Conservation (phyloP, 2,329 filamentous ascomycete genomes). For the Pestalotiopsis sp. region DNA sequence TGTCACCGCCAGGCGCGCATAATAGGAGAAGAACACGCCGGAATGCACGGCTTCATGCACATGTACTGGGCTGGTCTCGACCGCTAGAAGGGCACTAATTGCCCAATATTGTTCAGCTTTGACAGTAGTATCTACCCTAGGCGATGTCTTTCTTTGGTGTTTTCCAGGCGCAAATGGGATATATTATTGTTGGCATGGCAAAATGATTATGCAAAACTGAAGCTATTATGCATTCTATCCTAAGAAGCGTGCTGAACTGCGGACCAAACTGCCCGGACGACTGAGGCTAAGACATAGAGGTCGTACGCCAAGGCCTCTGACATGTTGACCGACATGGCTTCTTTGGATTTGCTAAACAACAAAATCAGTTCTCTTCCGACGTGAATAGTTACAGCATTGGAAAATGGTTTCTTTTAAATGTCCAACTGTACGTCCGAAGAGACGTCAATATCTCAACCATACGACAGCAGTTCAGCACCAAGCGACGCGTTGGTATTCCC, state of each 20-base stretch:
- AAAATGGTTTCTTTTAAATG: too few species aligned
- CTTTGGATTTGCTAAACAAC: neutral
- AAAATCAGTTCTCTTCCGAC: too few species aligned
- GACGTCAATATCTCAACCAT: too few species aligned
- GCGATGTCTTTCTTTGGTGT: neutral
- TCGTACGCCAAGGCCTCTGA: neutral
- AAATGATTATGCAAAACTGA: too few species aligned
- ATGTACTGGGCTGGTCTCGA: neutral
- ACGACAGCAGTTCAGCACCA: too few species aligned
- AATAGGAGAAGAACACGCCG: neutral
- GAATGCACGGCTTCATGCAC: neutral
- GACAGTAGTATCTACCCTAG: neutral
- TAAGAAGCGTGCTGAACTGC: neutral
- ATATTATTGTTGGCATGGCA: too few species aligned
- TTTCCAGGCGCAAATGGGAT: too few species aligned
- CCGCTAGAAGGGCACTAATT: neutral
- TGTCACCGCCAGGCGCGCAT: neutral
- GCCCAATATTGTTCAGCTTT: neutral
- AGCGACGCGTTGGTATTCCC: neutral
- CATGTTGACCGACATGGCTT: neutral
- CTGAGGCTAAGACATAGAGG: neutral
- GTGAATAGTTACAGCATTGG: too few species aligned
- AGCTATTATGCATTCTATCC: too few species aligned
- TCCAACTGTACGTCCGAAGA: too few species aligned
- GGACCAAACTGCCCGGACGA: neutral